A percentile compares a stretch with the other conserved stretches of the same genome.
These are phyloP conservation scores for Chloromonas sp. DNA, from an alignment of 163 green algal genomes.

Conservation along the genomic window DNA sequence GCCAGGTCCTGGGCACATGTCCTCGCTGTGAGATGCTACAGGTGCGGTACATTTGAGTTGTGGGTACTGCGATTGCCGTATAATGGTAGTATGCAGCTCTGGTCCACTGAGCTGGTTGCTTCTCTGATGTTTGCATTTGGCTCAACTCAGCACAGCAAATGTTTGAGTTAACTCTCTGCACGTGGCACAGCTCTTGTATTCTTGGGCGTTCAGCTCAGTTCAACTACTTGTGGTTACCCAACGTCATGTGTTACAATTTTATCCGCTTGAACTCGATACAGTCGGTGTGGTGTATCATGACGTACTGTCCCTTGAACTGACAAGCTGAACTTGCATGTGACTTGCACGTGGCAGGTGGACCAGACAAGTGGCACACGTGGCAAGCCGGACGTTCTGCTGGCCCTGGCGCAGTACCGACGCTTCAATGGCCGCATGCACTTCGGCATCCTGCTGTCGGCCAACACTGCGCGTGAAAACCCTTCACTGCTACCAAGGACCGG, in stretches of 20 bases:
- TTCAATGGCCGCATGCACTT: constrained; percentile 57
- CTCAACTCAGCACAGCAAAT: too few relatives aligned
- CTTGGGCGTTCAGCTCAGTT: too few relatives aligned
- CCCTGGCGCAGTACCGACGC: constrained; percentile 60
- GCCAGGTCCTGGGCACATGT: constrained; percentile 50
- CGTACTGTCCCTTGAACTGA: background rate
- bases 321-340: background rate
- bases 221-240: too few relatives aligned
- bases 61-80: background rate
- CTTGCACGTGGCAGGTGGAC: constrained; percentile 30
- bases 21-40: constrained; percentile 72
- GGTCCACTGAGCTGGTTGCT: too few relatives aligned
- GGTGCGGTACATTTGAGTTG: constrained; percentile 1
- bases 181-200: too few relatives aligned
- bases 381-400: constrained; percentile 57
- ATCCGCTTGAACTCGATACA: too few relatives aligned
- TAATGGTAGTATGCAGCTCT: background rate
- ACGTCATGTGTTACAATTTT: too few relatives aligned
- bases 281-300: too few relatives aligned
- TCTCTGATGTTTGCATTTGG: too few relatives aligned
- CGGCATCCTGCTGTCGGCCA: constrained; percentile 46
- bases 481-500: too few relatives aligned
- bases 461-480: background rate
- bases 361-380: constrained; percentile 37
- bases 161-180: too few relatives aligned